Evolutionary conservation across 345 rosid genomes (phyloP).

Genomic region (Arabidopsis thaliana): DNA sequence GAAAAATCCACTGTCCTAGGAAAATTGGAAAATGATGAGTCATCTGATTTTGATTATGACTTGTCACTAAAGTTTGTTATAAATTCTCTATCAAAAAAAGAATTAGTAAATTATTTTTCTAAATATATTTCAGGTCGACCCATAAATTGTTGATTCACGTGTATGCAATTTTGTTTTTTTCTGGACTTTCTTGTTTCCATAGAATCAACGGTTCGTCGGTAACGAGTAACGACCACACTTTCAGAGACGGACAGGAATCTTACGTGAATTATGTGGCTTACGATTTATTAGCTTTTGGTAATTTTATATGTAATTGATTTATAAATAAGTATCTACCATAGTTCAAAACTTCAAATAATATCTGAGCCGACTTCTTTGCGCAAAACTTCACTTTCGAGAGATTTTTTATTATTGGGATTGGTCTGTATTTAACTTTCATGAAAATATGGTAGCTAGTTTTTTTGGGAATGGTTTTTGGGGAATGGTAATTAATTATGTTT

Average conservation of each 20-base stretch:
- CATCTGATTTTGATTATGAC: constrained; percentile 31
- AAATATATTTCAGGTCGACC: constrained; percentile 30
- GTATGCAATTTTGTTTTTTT: constrained; percentile 20
- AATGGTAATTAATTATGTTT: too few relatives aligned
- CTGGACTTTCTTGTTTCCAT: neutral
- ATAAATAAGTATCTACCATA: neutral
- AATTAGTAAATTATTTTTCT: neutral
- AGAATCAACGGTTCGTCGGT: constrained; percentile 41
- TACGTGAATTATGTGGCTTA: constrained; percentile 31
- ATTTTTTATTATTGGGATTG: neutral
- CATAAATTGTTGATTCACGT: constrained; percentile 2
- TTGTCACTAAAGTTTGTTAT: constrained; percentile 2
- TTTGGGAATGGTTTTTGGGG: too few relatives aligned
- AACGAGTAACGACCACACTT: constrained; percentile 31
- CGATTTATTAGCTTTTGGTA: constrained; percentile 10
- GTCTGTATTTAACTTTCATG: too few relatives aligned
- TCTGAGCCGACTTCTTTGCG: constrained; percentile 23
- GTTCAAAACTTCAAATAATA: constrained; percentile 17
- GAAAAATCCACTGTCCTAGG: constrained; percentile 31
- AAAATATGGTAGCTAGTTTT: too few relatives aligned
- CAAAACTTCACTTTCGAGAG: neutral
- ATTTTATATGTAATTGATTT: neutral
- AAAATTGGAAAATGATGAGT: constrained; percentile 5
- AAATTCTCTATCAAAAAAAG: constrained; percentile 21
- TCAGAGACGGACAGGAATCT: constrained; percentile 16